Base-by-base conservation (phyloP, 805 yeast species). In the Candida boleticola region DNA sequence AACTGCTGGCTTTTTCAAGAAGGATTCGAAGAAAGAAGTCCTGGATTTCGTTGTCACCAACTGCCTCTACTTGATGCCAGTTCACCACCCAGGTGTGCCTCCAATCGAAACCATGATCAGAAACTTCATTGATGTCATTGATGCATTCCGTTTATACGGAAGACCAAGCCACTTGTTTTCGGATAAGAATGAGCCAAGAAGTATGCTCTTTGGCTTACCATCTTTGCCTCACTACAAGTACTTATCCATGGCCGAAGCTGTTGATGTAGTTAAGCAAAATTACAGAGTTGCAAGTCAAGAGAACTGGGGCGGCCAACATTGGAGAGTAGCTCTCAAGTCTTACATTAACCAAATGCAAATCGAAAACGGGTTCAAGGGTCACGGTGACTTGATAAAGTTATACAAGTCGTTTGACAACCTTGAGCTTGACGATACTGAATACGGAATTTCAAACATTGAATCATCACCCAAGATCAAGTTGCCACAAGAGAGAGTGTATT, bases 181-280 rank as follows among this genome's bases (percentile, higher is more conserved):
- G 17, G 86, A 85, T 60, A 88, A 86, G 60, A 56, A 69, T 1
- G 85, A 88, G 50, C 58, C 74, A 35, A 64, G 74, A 26, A 83
- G 92, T 13, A 66, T 88, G 55, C 70, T 88, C 26, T 85, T 83
- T 65, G 92, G 83, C 0, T 68, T 85, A 45, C 95, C 95, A 4
- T 77, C 81, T 18, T 69, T 86, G 52, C 95, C 95, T 3, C 80
- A 75, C 44, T 78, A 80, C 25, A 77, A 80, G 51, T 82, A 82
- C 47, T 54, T 85, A 46, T 54, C 69, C 2, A 46, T 48, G 13
- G 57, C 50, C 1, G 65, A 61, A 16, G 61, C 66, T 1, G 47
- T 44, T 19, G 47, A 46, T 9, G 43, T 56, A 5, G 57, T 58
- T 4, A 53, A 46, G 1, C 41, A 45, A 23, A 50, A 52, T 42